phyloP scores from a whole-genome alignment of 1,284 basidiomycete genomes.

The Exobasidium rhododendri region DNA sequence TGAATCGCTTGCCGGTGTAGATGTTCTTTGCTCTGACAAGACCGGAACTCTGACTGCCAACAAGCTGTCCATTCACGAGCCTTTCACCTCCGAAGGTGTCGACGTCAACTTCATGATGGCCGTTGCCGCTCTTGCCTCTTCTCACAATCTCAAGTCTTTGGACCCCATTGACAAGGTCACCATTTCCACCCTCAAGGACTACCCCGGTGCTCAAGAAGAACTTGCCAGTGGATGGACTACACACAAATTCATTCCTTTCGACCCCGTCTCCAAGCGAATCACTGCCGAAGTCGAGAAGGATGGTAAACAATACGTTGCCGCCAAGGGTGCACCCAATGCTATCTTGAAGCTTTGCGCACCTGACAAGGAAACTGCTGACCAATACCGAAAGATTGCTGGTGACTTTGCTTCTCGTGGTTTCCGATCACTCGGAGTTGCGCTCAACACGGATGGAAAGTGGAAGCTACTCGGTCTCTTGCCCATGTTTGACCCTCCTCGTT shows the following conservation, averaged over 20 bases:
- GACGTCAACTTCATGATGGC: conserved; percentile 60
- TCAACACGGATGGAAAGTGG: conserved; percentile 61
- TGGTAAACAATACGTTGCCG: conserved; percentile 60
- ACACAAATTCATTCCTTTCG: conserved; percentile 62
- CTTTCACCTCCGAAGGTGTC: conserved; percentile 58
- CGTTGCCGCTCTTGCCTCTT: conserved; percentile 61
- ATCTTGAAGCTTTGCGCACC: conserved; percentile 61
- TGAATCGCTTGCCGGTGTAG: conserved; percentile 63
- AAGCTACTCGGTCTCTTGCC: conserved; percentile 59
- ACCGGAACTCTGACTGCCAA: conserved; percentile 63
- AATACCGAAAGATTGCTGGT: conserved; percentile 58
- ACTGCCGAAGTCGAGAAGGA: conserved; percentile 62
- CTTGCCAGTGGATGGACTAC: conserved; percentile 61
- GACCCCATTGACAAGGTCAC: conserved; percentile 65
- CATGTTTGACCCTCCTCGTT: conserved; percentile 61
- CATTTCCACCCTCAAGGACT: conserved; percentile 61
- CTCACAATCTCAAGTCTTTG: conserved; percentile 62
- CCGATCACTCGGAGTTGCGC: conserved; percentile 62
- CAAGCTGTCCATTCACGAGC: conserved; percentile 63
- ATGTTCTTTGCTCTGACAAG: conserved; percentile 64
- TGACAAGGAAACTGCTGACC: conserved; percentile 55
- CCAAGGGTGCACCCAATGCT: conserved; percentile 63
- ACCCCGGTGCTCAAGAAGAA: conserved; percentile 60
- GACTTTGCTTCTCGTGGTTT: conserved; percentile 61
- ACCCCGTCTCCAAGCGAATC: conserved; percentile 64